Conservation (phyloP, 75 land plant genomes). For the Pinus taeda region DNA sequence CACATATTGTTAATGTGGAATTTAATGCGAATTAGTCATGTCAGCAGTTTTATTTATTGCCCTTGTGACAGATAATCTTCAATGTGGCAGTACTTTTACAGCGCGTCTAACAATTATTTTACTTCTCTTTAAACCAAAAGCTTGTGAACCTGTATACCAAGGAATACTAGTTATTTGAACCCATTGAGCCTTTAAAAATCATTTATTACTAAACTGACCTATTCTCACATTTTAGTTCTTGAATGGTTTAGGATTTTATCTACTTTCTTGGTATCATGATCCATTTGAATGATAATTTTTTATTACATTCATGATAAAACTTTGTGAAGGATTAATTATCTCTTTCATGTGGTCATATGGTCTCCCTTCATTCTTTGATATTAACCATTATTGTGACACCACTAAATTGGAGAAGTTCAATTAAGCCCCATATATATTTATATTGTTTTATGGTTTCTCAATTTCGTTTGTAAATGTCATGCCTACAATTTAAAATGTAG, state of each 20-base stretch:
- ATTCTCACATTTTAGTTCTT: too few species aligned
- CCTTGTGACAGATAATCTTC: too few species aligned
- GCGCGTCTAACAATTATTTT: too few species aligned
- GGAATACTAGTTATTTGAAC: too few species aligned
- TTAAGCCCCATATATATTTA: neutral
- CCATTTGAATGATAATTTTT: neutral
- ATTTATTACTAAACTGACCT: too few species aligned
- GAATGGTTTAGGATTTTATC: conserved; percentile 12
- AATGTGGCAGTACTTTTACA: too few species aligned
- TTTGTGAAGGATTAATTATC: neutral
- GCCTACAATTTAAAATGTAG: neutral
- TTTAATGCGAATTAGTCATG: too few species aligned
- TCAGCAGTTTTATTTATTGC: too few species aligned
- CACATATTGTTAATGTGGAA: too few species aligned
- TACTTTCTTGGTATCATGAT: neutral
- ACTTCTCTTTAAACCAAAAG: too few species aligned
- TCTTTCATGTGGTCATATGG: neutral
- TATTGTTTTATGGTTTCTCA: neutral
- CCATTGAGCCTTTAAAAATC: too few species aligned
- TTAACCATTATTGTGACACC: neutral
- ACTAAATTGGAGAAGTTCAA: neutral
- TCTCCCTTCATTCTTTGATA: neutral
- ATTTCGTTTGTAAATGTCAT: neutral
- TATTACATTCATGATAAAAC: neutral
- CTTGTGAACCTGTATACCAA: too few species aligned